A percentile compares a stretch with the other conserved stretches of the same genome.
These are phyloP conservation scores for Botrytis elliptica DNA, from an alignment of 2,329 filamentous ascomycete species.

Conservation along the genomic window DNA sequence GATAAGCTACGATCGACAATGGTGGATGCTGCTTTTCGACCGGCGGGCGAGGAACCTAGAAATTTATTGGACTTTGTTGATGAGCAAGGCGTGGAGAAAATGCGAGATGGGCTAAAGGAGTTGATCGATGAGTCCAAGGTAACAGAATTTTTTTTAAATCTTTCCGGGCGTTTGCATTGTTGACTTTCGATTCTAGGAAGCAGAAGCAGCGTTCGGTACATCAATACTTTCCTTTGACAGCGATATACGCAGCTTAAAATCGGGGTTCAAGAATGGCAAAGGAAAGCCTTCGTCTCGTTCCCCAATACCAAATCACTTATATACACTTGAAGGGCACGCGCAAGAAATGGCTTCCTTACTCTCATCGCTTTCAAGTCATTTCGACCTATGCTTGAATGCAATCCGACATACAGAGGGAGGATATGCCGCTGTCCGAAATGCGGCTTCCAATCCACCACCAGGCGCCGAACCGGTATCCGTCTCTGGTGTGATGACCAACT, in stretches of 20 bases:
- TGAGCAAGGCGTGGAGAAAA: constrained; percentile 63
- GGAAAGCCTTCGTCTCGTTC: constrained; percentile 38
- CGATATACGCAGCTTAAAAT: constrained; percentile 65
- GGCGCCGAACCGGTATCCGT: constrained; percentile 55
- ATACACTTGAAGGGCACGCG: constrained; percentile 55
- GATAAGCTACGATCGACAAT: constrained; percentile 60
- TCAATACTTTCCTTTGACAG: constrained; percentile 68
- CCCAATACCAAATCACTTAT: constrained; percentile 48
- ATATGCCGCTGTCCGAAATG: constrained; percentile 66
- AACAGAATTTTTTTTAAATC: neutral
- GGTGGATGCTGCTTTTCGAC: constrained; percentile 64
- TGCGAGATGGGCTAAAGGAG: constrained; percentile 65
- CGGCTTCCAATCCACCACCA: constrained; percentile 59
- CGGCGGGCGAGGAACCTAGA: constrained; percentile 56
- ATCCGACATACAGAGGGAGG: constrained; percentile 87
- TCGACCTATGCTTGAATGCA: constrained; percentile 89
- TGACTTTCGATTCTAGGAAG: constrained; percentile 44
- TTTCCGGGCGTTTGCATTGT: neutral
- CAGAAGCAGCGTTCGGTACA: constrained; percentile 71
- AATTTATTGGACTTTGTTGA: constrained; percentile 76
- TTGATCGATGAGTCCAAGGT: constrained; percentile 72
- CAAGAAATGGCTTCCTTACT: constrained; percentile 80
- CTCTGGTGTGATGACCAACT: constrained; percentile 59
- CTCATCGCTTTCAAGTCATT: constrained; percentile 79
- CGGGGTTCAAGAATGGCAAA: constrained; percentile 40